These are phyloP conservation scores for Agarophyton chilense DNA, from an alignment of 23 red algal genomes.

Conservation along the genomic window DNA sequence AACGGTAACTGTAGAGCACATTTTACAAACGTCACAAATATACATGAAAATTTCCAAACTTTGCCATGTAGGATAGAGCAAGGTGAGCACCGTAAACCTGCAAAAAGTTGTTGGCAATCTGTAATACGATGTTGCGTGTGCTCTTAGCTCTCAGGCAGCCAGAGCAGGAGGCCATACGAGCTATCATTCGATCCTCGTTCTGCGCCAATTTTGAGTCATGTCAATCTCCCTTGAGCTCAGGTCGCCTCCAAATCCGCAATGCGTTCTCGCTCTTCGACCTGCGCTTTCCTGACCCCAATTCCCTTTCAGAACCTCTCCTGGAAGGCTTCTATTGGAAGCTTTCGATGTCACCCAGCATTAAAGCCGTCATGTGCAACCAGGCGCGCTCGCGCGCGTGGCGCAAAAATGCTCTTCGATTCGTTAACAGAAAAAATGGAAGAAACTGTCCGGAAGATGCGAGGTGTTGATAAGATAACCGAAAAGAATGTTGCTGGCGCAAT, in stretches of 20 bases:
- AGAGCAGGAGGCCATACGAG: no score
- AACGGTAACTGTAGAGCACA: no score
- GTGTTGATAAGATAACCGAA: conserved; percentile 86
- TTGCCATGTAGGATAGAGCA: no score
- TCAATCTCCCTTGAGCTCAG: no score
- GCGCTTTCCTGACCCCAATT: neutral
- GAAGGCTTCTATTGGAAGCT: neutral
- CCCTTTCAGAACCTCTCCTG: neutral
- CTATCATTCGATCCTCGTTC: no score
- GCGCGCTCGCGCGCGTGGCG: neutral
- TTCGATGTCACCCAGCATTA: neutral
- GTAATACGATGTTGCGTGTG: no score
- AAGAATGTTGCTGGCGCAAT: conserved; percentile 82
- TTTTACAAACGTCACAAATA: no score
- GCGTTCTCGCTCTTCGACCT: neutral
- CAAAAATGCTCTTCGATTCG: conserved; percentile 82
- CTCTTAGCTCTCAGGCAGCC: no score
- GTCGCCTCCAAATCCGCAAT: neutral
- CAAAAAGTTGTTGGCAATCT: no score
- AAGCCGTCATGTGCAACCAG: neutral
- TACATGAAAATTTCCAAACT: no score
- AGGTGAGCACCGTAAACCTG: no score
- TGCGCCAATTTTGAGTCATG: no score
- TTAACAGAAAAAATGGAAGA: conserved; percentile 74
- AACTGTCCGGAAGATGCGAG: conserved; percentile 69